These are phyloP conservation scores for Uronychia setigera DNA, from an alignment of 73 alveolate species.

Conservation along the genomic window DNA sequence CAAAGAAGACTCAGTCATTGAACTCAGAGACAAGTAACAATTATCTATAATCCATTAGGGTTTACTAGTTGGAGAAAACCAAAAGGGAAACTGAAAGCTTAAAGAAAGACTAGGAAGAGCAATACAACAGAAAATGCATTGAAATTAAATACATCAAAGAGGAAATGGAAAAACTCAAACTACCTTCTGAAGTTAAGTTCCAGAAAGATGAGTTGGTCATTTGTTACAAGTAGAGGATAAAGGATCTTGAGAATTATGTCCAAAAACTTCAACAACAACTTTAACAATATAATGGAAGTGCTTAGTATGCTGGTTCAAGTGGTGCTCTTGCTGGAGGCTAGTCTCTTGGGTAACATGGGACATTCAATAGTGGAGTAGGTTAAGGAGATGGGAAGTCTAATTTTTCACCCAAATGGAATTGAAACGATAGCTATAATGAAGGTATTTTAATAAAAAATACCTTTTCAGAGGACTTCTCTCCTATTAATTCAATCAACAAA, in stretches of 20 bases:
- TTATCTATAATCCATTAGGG: background rate
- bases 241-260: background rate
- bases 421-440: too few relatives aligned
- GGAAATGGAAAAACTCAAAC: background rate
- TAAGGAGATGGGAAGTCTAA: background rate
- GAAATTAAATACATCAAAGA: background rate
- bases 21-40: background rate
- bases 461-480: too few relatives aligned
- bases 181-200: background rate
- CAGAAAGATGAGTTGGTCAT: background rate
- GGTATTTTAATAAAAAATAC: too few relatives aligned
- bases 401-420: too few relatives aligned
- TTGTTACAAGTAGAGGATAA: background rate
- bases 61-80: background rate
- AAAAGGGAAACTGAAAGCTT: background rate
- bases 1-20: background rate
- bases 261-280: background rate
- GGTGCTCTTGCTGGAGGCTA: too few relatives aligned
- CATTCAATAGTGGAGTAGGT: background rate
- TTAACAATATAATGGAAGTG: background rate
- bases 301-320: too few relatives aligned
- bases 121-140: too few relatives aligned
- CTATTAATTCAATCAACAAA: too few relatives aligned
- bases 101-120: background rate
- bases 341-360: background rate